Percentiles rank a stretch among this genome's conserved stretches.
phyloP scores from a whole-genome alignment of 2,329 filamentous ascomycete species.

The Harringtonia aguacate region DNA sequence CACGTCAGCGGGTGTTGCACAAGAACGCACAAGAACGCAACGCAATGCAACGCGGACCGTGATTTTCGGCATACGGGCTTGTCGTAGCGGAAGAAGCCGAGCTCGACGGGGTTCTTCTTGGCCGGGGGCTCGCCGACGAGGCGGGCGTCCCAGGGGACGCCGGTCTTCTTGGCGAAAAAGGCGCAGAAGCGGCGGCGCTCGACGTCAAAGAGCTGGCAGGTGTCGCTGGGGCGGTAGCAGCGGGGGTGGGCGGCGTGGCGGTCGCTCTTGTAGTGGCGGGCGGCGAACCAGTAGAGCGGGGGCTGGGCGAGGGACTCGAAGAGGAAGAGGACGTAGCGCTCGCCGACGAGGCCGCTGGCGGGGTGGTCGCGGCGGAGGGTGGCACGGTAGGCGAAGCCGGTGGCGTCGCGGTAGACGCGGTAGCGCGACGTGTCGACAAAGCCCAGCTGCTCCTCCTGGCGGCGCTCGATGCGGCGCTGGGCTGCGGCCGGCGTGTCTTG shows the following conservation, averaged over 20 bases:
- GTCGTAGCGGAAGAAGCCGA: slow-evolving; percentile 29
- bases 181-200: slow-evolving; percentile 41
- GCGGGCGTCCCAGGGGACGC: slow-evolving; percentile 48
- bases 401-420: slow-evolving; percentile 52
- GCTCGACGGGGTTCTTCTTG: not conserved
- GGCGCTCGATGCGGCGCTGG: not conserved
- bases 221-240: slow-evolving; percentile 27
- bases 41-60: not conserved
- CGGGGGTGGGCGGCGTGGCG: slow-evolving; percentile 23
- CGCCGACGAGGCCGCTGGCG: slow-evolving; percentile 33
- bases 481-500: slow-evolving; percentile 16
- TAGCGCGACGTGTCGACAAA: slow-evolving; percentile 43
- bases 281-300: slow-evolving; percentile 49
- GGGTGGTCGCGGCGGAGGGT: slow-evolving; percentile 43
- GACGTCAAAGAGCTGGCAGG: slow-evolving; percentile 24
- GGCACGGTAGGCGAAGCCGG: slow-evolving; percentile 54
- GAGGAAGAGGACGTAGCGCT: slow-evolving; percentile 50
- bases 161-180: slow-evolving; percentile 49
- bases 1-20: not conserved
- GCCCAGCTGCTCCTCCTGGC: slow-evolving; percentile 19
- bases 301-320: slow-evolving; percentile 54
- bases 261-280: slow-evolving; percentile 34
- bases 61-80: slow-evolving; percentile 31
- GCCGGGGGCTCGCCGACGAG: slow-evolving; percentile 3
- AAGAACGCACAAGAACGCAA: not conserved